Percentiles rank a stretch among this genome's conserved stretches.
Conservation (phyloP, 148 eudicot species). For the Beta vulgaris region DNA sequence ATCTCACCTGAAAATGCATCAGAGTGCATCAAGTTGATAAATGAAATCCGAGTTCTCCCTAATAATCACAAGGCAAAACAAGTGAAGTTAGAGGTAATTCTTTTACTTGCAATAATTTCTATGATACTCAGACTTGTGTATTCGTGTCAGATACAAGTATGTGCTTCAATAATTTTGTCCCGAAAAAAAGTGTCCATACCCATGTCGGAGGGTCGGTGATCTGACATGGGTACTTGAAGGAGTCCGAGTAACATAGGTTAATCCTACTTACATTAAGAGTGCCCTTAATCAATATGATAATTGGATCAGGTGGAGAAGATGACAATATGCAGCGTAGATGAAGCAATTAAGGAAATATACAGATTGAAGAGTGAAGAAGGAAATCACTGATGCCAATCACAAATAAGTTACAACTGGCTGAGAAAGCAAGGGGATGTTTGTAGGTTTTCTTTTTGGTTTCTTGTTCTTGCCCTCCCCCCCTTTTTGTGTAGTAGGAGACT, state of each 20-base stretch:
- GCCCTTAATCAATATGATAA: conserved; percentile 7
- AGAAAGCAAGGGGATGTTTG: background rate
- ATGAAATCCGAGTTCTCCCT: conserved; percentile 68
- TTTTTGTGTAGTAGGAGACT: background rate
- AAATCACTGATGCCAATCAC: background rate
- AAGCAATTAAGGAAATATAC: conserved; percentile 61
- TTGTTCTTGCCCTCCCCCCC: background rate
- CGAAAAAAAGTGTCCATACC: no score
- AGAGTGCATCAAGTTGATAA: conserved; percentile 72
- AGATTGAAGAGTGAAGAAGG: conserved; percentile 35
- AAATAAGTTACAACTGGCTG: background rate
- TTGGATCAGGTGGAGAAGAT: conserved; percentile 72
- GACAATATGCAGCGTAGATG: conserved; percentile 55
- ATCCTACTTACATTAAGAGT: background rate
- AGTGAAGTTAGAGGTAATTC: conserved; percentile 58
- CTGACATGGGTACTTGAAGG: no score
- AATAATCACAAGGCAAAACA: conserved; percentile 59
- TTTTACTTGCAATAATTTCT: no score
- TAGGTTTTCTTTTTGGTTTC: background rate
- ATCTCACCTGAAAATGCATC: conserved; percentile 82
- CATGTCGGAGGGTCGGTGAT: no score
- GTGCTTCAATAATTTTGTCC: no score
- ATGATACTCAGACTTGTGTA: no score
- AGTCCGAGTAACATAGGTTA: no score
- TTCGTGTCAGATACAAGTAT: no score